phyloP scores from a whole-genome alignment of 345 rosid species.

The Heritiera littoralis region DNA sequence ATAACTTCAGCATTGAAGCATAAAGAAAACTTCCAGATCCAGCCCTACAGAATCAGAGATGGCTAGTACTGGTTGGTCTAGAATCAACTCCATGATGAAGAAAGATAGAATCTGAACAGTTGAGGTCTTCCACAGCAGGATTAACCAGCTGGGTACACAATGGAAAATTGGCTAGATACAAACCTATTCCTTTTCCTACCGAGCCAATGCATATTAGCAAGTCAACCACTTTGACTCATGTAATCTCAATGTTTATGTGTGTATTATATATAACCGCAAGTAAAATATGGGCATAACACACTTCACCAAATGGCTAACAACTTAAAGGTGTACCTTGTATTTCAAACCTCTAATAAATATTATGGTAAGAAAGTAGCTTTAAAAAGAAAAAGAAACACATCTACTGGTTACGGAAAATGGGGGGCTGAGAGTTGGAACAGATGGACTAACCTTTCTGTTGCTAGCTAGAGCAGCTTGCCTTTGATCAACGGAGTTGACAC shows the following conservation, averaged over 20 bases:
- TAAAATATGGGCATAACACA: neutral
- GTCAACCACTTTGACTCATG: neutral
- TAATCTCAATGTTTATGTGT: neutral
- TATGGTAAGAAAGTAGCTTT: neutral
- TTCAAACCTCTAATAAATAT: neutral
- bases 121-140: neutral
- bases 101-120: slow-evolving; percentile 3
- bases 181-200: neutral
- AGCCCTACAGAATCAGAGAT: neutral
- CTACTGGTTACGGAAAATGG: neutral
- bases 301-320: neutral
- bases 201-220: neutral
- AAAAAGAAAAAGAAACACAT: neutral
- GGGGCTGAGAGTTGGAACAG: neutral
- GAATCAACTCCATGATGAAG: slow-evolving; percentile 6
- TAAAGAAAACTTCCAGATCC: neutral
- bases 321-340: neutral
- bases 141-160: neutral
- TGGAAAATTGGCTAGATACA: neutral
- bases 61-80: slow-evolving; percentile 8
- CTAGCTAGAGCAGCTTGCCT: slow-evolving; percentile 80
- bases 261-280: neutral
- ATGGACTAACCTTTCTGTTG: slow-evolving; percentile 77
- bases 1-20: neutral
- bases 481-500: slow-evolving; percentile 65